These are phyloP conservation scores for Melampsora medusae DNA, from an alignment of 1,284 basidiomycete genomes.

Conservation along the genomic window DNA sequence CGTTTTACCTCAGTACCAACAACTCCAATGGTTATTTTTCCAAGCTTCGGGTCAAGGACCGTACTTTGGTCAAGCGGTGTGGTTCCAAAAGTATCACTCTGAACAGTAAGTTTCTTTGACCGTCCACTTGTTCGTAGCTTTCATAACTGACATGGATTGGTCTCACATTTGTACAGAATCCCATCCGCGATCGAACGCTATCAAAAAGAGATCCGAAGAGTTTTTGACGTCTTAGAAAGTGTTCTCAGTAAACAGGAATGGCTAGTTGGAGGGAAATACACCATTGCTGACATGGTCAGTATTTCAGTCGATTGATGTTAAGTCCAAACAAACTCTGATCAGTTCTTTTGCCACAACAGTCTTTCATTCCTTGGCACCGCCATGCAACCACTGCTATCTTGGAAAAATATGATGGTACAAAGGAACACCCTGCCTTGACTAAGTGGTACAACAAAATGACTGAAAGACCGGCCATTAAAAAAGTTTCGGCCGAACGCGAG, in stretches of 20 bases:
- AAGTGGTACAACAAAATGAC: conserved; percentile 5
- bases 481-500: neutral
- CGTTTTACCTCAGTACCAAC: neutral
- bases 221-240: neutral
- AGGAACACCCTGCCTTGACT: neutral
- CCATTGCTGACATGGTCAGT: conserved; percentile 15
- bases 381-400: neutral
- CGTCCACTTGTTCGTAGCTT: neutral
- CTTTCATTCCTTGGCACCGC: conserved; percentile 8
- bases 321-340: neutral
- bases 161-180: neutral
- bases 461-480: conserved; percentile 14
- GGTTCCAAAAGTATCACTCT: conserved; percentile 6
- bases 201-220: conserved; percentile 1
- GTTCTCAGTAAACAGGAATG: conserved; percentile 17
- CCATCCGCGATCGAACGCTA: conserved; percentile 19
- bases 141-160: too few species aligned
- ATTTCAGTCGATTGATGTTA: neutral
- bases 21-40: conserved; percentile 24
- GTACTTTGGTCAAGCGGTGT: conserved; percentile 13
- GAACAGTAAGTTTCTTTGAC: conserved; percentile 9
- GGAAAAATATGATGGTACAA: neutral
- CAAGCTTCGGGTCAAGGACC: conserved; percentile 24
- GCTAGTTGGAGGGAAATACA: conserved; percentile 8
- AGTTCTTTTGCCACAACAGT: neutral